A percentile compares a stretch with the other conserved stretches of the same genome.
Conservation (phyloP, 169 alveolate genomes). For the Plasmodium cynomolgi region DNA sequence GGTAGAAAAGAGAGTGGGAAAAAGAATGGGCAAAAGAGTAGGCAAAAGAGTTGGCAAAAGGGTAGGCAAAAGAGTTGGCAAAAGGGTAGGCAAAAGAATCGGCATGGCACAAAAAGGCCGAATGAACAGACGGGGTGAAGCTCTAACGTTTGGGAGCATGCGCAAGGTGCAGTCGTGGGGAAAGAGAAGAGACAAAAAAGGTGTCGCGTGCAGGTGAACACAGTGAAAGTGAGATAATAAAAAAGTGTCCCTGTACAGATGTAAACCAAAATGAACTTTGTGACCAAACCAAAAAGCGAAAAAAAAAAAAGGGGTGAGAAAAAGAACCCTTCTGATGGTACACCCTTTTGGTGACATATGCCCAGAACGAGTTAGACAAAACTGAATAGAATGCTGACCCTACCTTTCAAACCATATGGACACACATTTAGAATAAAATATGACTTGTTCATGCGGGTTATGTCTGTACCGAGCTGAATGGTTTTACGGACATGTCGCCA, state of each 20-base stretch:
- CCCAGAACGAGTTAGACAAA: not conserved
- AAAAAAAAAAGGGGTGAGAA: not conserved
- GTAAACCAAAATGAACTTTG: too few relatives aligned
- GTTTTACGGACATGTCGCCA: not conserved
- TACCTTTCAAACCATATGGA: not conserved
- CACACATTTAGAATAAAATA: not conserved
- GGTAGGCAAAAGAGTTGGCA: too few relatives aligned
- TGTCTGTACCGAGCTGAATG: not conserved
- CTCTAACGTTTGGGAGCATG: too few relatives aligned
- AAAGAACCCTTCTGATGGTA: not conserved
- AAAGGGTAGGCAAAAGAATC: too few relatives aligned
- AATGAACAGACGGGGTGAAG: not conserved
- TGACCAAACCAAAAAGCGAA: not conserved
- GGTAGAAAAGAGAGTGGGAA: not conserved
- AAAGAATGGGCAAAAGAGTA: too few relatives aligned
- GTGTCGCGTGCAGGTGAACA: too few relatives aligned
- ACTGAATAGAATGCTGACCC: not conserved
- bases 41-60: not conserved
- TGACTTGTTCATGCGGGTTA: not conserved
- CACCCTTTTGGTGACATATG: not conserved
- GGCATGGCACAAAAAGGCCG: not conserved
- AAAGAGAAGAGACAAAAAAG: too few relatives aligned
- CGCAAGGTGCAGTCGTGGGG: too few relatives aligned
- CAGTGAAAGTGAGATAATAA: too few relatives aligned
- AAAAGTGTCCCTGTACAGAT: too few relatives aligned